A percentile compares a stretch with the other conserved stretches of the same genome.
Evolutionary conservation across 345 rosid species (phyloP).

Genomic region (Stellera chamaejasme): DNA sequence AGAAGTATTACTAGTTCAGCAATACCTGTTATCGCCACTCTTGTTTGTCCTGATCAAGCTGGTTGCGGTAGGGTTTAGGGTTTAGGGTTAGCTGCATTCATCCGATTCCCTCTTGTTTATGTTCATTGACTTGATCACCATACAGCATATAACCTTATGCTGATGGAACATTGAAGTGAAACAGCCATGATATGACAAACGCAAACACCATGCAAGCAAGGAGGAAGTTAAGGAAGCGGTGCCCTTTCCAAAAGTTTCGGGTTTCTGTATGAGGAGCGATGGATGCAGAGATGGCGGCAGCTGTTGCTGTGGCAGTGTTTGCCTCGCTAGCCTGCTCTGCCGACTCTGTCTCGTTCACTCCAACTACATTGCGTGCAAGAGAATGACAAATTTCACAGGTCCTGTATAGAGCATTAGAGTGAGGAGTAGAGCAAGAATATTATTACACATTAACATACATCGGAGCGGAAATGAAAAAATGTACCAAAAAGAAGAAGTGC

Average conservation of each 20-base stretch:
- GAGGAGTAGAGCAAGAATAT: background rate
- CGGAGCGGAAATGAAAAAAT: too few species aligned
- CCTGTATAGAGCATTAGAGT: slow-evolving; percentile 27
- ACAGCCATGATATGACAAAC: slow-evolving; percentile 72
- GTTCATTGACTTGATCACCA: slow-evolving; percentile 9
- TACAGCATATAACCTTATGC: slow-evolving; percentile 17
- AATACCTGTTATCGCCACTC: slow-evolving; percentile 1
- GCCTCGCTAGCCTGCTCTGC: slow-evolving; percentile 31
- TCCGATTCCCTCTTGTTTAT: background rate
- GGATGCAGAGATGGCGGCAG: slow-evolving; percentile 15
- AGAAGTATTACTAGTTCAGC: slow-evolving; percentile 1
- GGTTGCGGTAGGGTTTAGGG: background rate
- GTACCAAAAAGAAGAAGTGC: too few species aligned
- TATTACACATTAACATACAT: background rate
- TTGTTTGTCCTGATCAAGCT: background rate
- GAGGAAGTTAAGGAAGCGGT: slow-evolving; percentile 63
- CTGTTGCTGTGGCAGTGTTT: slow-evolving; percentile 16
- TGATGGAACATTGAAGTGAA: slow-evolving; percentile 58
- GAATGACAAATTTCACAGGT: slow-evolving; percentile 88
- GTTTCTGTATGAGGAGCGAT: slow-evolving; percentile 35
- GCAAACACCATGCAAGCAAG: slow-evolving; percentile 77
- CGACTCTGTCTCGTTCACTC: slow-evolving; percentile 31
- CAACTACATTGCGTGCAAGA: slow-evolving; percentile 59
- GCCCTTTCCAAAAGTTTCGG: slow-evolving; percentile 75
- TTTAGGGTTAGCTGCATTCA: background rate